Base-by-base conservation (phyloP, 2,329 filamentous ascomycete species). In the Talaromyces sp. region DNA sequence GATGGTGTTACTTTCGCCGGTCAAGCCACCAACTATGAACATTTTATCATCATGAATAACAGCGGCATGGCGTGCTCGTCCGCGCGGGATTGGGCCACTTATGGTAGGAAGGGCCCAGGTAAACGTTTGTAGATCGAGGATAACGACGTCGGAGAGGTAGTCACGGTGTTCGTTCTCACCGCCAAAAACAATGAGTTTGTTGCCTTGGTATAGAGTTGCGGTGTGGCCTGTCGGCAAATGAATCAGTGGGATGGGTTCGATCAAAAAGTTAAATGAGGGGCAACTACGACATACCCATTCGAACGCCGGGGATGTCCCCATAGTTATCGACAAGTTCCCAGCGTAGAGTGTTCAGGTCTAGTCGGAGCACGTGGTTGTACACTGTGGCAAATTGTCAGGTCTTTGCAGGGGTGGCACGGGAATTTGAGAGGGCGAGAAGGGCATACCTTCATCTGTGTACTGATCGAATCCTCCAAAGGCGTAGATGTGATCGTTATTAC, bases 301-400 rank as follows among this genome's bases (percentile, higher is more conserved):
- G 86, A 45, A 97, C 93, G 13, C 93, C 93, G 4, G 93, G 93
- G 60, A 97, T 97, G 74, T 97, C 93, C 30, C 94, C 94, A 77
- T 96, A 99, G 74, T 99, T 99, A 75, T 97, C 94, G 17, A 99
- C 93, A 46, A 99, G 79, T 61, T 86, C 94, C 94, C 94, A 99
- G 71, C 94, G 90, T 63, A 94, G 86, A 57, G 88, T 92, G 56
- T 88, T 82, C 58, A 99, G 82, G 71, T 99, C 92, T 47, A 99
- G 78, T 65, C 86, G 87, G 58, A 99, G 80, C 37, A 99, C 94
- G 76, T 99, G 94, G 69, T 99, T 99, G 76, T 99, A 99, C 16
- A 99, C 87, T 84, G 55, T 42, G 17, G 2, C 7, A 9, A 13
- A 14, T 7, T 19, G 17, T 41, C 20, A 33, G 33, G 22, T 35